Evolutionary conservation across 257 asterid species (phyloP).

Genomic region (Euphrasia confusa): DNA sequence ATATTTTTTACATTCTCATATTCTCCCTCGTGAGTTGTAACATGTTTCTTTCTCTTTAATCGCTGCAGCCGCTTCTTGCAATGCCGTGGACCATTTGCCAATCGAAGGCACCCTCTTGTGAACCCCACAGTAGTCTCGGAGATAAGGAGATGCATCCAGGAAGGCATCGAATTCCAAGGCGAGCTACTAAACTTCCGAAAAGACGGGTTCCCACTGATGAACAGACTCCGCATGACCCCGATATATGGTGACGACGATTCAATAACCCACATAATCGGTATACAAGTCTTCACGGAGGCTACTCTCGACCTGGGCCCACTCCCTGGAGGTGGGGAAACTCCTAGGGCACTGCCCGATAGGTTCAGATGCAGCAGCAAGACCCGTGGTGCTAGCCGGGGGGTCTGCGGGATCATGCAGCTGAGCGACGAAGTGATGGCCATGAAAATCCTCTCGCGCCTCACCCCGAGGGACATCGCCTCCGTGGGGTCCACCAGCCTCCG

Average conservation of each 20-base stretch:
- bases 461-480: slow-evolving; percentile 82
- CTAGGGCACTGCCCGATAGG: slow-evolving; percentile 35
- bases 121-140: slow-evolving; percentile 37
- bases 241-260: slow-evolving; percentile 45
- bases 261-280: slow-evolving; percentile 59
- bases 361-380: slow-evolving; percentile 41
- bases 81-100: slow-evolving; percentile 52
- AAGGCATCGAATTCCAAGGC: slow-evolving; percentile 45
- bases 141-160: slow-evolving; percentile 44
- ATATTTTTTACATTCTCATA: too few relatives aligned
- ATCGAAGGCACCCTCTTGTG: slow-evolving; percentile 52
- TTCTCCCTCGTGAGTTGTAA: too few relatives aligned
- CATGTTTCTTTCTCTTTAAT: slow-evolving; percentile 6
- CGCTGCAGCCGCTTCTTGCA: slow-evolving; percentile 51
- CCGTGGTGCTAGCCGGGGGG: slow-evolving; percentile 41
- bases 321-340: slow-evolving; percentile 64
- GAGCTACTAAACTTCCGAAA: slow-evolving; percentile 44
- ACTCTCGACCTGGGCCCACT: slow-evolving; percentile 73
- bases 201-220: slow-evolving; percentile 48
- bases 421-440: slow-evolving; percentile 74
- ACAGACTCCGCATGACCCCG: slow-evolving; percentile 44
- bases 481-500: slow-evolving; percentile 64
- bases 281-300: slow-evolving; percentile 64
- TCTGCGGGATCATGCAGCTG: slow-evolving; percentile 61
- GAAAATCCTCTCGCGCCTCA: slow-evolving; percentile 58